Conservation (phyloP, 345 rosid species). For the Syzygium aqueum region DNA sequence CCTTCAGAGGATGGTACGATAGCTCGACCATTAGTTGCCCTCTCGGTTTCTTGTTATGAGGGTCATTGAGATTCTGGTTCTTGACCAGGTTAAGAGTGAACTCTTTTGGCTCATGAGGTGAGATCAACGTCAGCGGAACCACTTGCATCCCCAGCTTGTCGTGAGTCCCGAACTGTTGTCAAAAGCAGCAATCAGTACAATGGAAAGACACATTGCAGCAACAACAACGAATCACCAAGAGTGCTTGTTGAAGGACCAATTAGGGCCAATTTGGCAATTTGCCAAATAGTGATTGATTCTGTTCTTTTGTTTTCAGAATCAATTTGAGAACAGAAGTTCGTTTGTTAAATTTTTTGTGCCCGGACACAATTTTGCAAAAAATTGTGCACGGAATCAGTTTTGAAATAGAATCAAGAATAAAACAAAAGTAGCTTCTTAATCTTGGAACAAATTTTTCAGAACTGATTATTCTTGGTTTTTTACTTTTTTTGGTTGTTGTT, state of each 20-base stretch:
- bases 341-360: too few relatives aligned
- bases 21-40: conserved; percentile 35
- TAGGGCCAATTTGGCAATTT: too few relatives aligned
- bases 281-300: too few relatives aligned
- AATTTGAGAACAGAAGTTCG: too few relatives aligned
- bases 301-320: too few relatives aligned
- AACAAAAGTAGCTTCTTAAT: too few relatives aligned
- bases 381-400: too few relatives aligned
- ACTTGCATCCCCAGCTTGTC: conserved; percentile 49
- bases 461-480: too few relatives aligned
- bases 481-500: too few relatives aligned
- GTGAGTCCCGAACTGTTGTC: conserved; percentile 33
- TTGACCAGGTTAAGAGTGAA: conserved; percentile 29
- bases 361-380: too few relatives aligned
- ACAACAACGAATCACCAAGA: not conserved
- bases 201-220: not conserved
- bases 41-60: conserved; percentile 23
- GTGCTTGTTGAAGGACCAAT: not conserved
- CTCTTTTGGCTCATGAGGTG: conserved; percentile 17
- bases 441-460: too few relatives aligned
- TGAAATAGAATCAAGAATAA: too few relatives aligned
- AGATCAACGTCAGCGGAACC: conserved; percentile 26
- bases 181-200: not conserved
- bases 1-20: conserved; percentile 30
- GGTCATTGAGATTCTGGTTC: conserved; percentile 23